phyloP scores from a whole-genome alignment of 192 early-diverging fungal species.

The Coemansia interrupta region DNA sequence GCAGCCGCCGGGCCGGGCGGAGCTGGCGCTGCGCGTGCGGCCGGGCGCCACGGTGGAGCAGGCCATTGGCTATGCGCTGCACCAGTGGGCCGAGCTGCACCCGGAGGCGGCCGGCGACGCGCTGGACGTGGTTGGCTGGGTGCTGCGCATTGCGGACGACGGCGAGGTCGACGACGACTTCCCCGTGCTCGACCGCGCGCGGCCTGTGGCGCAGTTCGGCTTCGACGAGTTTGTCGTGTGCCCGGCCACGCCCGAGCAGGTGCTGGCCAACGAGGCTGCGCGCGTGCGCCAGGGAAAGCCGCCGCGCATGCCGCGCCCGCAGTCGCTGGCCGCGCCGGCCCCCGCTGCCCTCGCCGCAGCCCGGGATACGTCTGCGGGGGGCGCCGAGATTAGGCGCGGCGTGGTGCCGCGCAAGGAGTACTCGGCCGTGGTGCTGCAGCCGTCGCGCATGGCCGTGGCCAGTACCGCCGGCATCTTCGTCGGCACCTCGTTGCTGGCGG shows the following conservation, averaged over 20 bases:
- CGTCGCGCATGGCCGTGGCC: conserved; percentile 32
- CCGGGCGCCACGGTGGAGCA: conserved; percentile 84
- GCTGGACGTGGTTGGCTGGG: conserved; percentile 77
- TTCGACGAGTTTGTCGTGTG: conserved; percentile 92
- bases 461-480: conserved; percentile 41
- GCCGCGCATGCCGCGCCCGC: conserved; percentile 35
- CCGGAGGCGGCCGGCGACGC: conserved; percentile 63
- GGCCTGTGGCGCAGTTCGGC: conserved; percentile 79
- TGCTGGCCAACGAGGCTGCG: conserved; percentile 52
- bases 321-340: conserved; percentile 15
- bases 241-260: conserved; percentile 69
- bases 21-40: conserved; percentile 59
- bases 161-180: conserved; percentile 96
- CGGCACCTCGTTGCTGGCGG: conserved; percentile 17
- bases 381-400: conserved; percentile 8
- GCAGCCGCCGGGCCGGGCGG: too few relatives aligned
- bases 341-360: background rate
- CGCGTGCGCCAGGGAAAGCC: conserved; percentile 46
- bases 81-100: conserved; percentile 78
- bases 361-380: too few relatives aligned
- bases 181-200: conserved; percentile 85
- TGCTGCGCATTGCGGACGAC: conserved; percentile 90
- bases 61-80: conserved; percentile 87
- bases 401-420: conserved; percentile 17
- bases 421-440: conserved; percentile 31